Evolutionary conservation across 495 filamentous ascomycete species (phyloP).

Genomic region (Aspergillus funiculosus): DNA sequence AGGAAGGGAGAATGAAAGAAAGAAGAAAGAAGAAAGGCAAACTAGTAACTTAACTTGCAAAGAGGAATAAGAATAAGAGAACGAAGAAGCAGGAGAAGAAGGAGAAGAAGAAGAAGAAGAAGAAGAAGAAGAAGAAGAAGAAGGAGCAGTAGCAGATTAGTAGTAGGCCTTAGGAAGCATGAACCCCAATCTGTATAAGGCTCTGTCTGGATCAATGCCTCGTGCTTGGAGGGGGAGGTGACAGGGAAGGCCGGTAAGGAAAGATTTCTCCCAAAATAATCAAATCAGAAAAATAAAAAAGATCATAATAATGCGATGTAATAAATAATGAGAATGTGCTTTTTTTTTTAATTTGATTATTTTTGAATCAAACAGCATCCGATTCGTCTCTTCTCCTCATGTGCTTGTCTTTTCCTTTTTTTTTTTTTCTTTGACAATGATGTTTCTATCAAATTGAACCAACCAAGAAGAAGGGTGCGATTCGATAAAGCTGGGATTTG

Average conservation of each 20-base stretch:
- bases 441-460: slow-evolving; percentile 22
- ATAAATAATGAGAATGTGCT: slow-evolving; percentile 5
- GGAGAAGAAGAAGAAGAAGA: slow-evolving; percentile 12
- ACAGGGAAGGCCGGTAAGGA: too few relatives aligned
- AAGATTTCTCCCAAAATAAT: background rate
- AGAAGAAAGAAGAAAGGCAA: slow-evolving; percentile 11
- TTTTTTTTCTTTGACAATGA: slow-evolving; percentile 29
- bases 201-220: slow-evolving; percentile 5
- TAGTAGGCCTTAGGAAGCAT: slow-evolving; percentile 11
- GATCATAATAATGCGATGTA: slow-evolving; percentile 6
- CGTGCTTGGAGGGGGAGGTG: slow-evolving; percentile 5
- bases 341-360: background rate
- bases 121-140: slow-evolving; percentile 12
- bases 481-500: slow-evolving; percentile 22
- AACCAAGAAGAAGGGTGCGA: slow-evolving; percentile 15
- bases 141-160: slow-evolving; percentile 17
- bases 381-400: slow-evolving; percentile 6
- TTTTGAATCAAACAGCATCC: background rate
- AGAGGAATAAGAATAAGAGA: slow-evolving; percentile 2
- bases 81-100: slow-evolving; percentile 12
- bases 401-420: slow-evolving; percentile 8
- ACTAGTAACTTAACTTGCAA: too few relatives aligned
- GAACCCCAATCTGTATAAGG: slow-evolving; percentile 10
- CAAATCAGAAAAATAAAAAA: slow-evolving; percentile 1
- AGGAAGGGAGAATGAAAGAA: slow-evolving; percentile 11